Evolutionary conservation across 805 yeast genomes (phyloP).

Genomic region (Debaryomyces hansenii): DNA sequence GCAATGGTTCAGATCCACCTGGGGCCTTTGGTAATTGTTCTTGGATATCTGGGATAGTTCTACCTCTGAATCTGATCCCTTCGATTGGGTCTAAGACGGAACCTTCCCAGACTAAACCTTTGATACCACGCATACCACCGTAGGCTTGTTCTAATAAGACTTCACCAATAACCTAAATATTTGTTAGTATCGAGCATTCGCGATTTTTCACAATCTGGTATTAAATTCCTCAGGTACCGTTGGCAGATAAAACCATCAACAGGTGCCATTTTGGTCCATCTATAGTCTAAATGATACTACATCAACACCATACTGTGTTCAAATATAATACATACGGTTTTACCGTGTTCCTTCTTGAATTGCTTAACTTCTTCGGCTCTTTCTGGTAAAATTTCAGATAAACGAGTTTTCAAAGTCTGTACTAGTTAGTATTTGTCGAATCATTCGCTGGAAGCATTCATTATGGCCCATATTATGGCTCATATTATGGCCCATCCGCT

Average conservation of each 20-base stretch:
- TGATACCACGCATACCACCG: conserved; percentile 83
- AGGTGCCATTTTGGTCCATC: no score
- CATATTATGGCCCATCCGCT: background rate
- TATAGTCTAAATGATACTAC: no score
- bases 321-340: conserved; percentile 51
- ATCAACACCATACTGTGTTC: background rate
- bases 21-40: conserved; percentile 59
- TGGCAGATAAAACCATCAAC: no score
- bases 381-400: conserved; percentile 88
- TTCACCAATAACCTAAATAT: conserved; percentile 42
- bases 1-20: conserved; percentile 63
- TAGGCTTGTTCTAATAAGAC: conserved; percentile 45
- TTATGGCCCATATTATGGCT: no score
- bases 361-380: conserved; percentile 89
- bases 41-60: conserved; percentile 73
- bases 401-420: conserved; percentile 87
- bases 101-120: conserved; percentile 77
- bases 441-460: background rate
- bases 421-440: conserved; percentile 10
- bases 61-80: conserved; percentile 79
- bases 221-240: background rate
- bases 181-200: conserved; percentile 10
- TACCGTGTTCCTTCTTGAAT: conserved; percentile 88
- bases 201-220: background rate
- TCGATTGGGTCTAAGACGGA: conserved; percentile 72